Base-by-base conservation (phyloP, 768 basidiomycete genomes). In the Leccinum boreale region DNA sequence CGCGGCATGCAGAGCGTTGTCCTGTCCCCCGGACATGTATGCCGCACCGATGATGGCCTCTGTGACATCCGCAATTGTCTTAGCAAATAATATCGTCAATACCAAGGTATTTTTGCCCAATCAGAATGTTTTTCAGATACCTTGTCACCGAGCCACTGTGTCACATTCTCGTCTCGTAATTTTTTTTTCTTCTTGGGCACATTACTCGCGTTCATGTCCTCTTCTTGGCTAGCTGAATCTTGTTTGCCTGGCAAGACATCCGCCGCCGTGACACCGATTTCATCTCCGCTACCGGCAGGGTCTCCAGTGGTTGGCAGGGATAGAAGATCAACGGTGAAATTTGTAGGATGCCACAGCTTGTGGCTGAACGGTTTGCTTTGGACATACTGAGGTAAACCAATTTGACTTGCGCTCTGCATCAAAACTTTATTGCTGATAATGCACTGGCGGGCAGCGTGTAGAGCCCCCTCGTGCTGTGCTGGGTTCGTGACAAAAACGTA, bases 11-110 rank as follows among this genome's bases (percentile, higher is more conserved):
- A 92, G 78, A 6, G 87, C 92, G 19, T 73, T 70, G 53, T 89
- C 86, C 50, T 79, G 77, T 53, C 90, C 92, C 11, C 87, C 87
- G 23, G 86, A 83, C 47, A 89, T 76, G 67, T 86, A 92, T 5
- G 88, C 90, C 17, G 91, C 92, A 33, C 87, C 92, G 26, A 93
- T 84, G 58, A 94, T 84, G 4, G 92, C 90, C 72, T 94, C 92
- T 9, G 84, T 82, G 45, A 92, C 89, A 72, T 94, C 92, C 50
- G 92, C 92, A 28, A 92, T 78, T 21, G 85, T 83, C 92, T 93
- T 31, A 24, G 65, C 39, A 17, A 56, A 63, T 17, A 53, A 58
- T 23, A 36, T 42, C 51, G 50, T 71, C 53, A 68, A 50, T 9
- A 59, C 19, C 47, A 24, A 24, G 39, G 39, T n/a, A 21, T 26